A percentile compares a stretch with the other conserved stretches of the same genome.
Conservation (phyloP, 306 rosid genomes). For the Vicia villosa region DNA sequence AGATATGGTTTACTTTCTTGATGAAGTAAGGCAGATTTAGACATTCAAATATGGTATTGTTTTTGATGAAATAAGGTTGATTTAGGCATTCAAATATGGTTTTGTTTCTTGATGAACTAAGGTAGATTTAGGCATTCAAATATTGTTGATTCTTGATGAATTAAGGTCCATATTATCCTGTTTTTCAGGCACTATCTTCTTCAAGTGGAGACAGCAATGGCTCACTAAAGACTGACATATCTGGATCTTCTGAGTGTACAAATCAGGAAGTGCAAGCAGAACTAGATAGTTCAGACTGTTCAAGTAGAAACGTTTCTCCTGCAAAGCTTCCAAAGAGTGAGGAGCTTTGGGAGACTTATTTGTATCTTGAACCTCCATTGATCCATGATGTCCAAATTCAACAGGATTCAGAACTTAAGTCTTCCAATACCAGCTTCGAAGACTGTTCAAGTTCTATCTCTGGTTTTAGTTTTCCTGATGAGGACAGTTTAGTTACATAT, state of each 20-base stretch:
- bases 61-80: constrained; percentile 5
- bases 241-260: constrained; percentile 38
- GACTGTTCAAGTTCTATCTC: constrained; percentile 31
- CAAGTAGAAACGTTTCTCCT: constrained; percentile 1
- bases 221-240: constrained; percentile 25
- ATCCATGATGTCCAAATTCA: constrained; percentile 30
- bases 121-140: background rate
- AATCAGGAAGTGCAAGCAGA: constrained; percentile 30
- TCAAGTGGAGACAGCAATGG: constrained; percentile 23
- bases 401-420: constrained; percentile 31
- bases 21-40: constrained; percentile 22
- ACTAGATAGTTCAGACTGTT: no score
- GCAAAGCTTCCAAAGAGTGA: background rate
- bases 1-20: constrained; percentile 12
- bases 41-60: constrained; percentile 2
- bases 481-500: constrained; percentile 57
- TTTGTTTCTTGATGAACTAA: background rate
- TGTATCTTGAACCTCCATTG: background rate
- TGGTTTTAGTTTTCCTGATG: constrained; percentile 56
- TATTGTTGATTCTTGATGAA: background rate
- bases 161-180: constrained; percentile 6
- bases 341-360: background rate
- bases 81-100: constrained; percentile 4
- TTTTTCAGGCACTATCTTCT: constrained; percentile 48
- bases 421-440: constrained; percentile 27